Evolutionary conservation across 1,139 yeast species (phyloP), one percentile per base, ranked within the genome.

Genomic region (Geotrichum reessii): DNA sequence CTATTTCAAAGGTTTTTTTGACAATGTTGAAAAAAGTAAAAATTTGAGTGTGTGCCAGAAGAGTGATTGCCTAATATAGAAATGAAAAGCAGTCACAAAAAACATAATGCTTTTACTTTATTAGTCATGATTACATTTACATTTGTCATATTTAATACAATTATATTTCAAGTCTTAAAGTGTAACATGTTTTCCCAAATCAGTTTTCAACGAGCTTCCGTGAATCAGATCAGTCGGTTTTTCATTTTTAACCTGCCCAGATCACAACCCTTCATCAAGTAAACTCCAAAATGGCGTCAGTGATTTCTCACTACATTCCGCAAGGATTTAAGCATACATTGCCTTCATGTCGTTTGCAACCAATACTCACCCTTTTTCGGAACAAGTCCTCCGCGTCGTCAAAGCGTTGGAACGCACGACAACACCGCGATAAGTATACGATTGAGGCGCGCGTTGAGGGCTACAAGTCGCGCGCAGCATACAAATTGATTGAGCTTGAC

Each of bases 401-500:
- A 0, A 75, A 74, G 42, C 74, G 85, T 63, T 91, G 98, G 97
- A 72, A 90, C 1, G 77, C 81, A 40, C 79, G 97, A 59, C 95
- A 87, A 63, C 71, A 74, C 44, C 76, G 73, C 24, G 97, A 91
- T 70, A 76, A 68, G 50, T 89, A 78, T 70, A 78, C 90, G 2
- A 77, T 80, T 57, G 84, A 84, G 63, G 91, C 97, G 4, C 84
- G 81, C 67, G 74, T 75, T 11, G 78, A 80, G 55, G 81, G 87
- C 61, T 82, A 81, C 65, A 79, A 85, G 65, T 90, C 97, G 1
- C 74, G 99, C 54, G 99, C 99, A 0, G 98, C 98, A 0, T 92
- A 82, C 74, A 93, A 93, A 69, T 76, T 93, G 49, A 70, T 84
- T 22, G 76, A 75, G 69, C 77, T 93, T 40, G 84, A 91, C 69